Evolutionary conservation across 495 filamentous ascomycete genomes (phyloP).

Genomic region (Aspergillus indologenus): DNA sequence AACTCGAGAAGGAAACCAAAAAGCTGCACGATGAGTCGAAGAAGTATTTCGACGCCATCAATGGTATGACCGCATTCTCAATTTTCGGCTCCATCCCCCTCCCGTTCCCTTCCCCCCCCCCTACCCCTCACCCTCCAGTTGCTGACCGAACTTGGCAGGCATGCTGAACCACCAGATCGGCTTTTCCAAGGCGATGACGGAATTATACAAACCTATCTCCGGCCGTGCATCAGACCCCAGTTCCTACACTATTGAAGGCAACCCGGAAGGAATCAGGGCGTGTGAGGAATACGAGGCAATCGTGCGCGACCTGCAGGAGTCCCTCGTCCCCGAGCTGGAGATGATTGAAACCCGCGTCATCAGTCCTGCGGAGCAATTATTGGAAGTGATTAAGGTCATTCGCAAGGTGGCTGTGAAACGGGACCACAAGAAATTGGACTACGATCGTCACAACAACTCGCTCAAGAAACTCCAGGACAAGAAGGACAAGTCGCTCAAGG

Average conservation of each 20-base stretch:
- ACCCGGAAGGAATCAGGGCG: conserved; percentile 88
- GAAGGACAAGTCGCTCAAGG: conserved; percentile 92
- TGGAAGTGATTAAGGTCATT: conserved; percentile 93
- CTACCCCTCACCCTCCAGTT: neutral
- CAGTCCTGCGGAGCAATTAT: conserved; percentile 87
- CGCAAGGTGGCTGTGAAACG: conserved; percentile 86
- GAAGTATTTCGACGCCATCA: conserved; percentile 95
- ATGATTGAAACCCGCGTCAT: conserved; percentile 95
- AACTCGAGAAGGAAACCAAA: conserved; percentile 94
- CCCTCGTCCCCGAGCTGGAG: conserved; percentile 86
- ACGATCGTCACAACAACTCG: conserved; percentile 76
- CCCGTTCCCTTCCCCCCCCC: too few species aligned
- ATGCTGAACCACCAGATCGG: conserved; percentile 98
- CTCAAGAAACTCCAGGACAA: conserved; percentile 96
- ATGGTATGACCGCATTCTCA: conserved; percentile 49
- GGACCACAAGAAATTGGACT: conserved; percentile 97
- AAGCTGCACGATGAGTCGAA: conserved; percentile 91
- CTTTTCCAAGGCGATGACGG: conserved; percentile 90
- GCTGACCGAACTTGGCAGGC: conserved; percentile 42
- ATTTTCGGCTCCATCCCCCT: neutral
- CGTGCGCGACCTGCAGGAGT: conserved; percentile 85
- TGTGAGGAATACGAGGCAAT: conserved; percentile 96
- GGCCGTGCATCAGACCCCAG: conserved; percentile 93
- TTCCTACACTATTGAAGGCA: conserved; percentile 73
- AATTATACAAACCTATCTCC: conserved; percentile 98